Evolutionary conservation across 257 asterid species (phyloP), one percentile per base, ranked within the genome.

Genomic region (Petrea volubilis): DNA sequence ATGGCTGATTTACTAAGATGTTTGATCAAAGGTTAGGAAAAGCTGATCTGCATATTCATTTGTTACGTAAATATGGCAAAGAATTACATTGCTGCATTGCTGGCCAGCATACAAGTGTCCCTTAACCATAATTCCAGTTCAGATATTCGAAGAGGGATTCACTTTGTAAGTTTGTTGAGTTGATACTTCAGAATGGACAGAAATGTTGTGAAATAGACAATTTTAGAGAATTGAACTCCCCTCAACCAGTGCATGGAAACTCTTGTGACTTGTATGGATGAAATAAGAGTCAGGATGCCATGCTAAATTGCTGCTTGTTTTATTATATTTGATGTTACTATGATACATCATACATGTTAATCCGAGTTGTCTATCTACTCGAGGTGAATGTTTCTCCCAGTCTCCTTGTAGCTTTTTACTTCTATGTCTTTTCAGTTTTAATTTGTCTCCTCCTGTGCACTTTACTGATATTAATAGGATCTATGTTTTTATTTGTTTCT

Each of bases 21-120:
- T 67, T 61, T 29, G 33, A 23, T 31, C 41, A 33, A 77, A 66
- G 38, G 76, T 64, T 36, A 27, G 50, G 25, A 5, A 65, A 58
- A 46, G 41, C 2, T 62, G 56, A 58, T 70, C 25, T 52, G 38
- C 47, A 33, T 27, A 23, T 12, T 34, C 60, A 33, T 44, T 33
- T 31, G 6, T 40, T 33, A 2, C 28, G 38, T 3, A 36, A 40
- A 25, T 31, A 34, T 55, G 73, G 25, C 21, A 25, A 53, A 25
- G 47, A 59, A 28, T 41, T 34, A n/a, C 4, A 24, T 15, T 23
- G 36, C 62, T 6, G 25, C 9, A 47, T 59, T 41, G 58, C 18
- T 74, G 27, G 33, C 28, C 17, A 46, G 55, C 27, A 9, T 74
- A 5, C 66, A 12, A 14, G 14, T 31, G 31, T 12, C 50, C 74